Evolutionary conservation across 2,329 filamentous ascomycete species (phyloP).

Genomic region (Phaeomoniella chlamydospora): DNA sequence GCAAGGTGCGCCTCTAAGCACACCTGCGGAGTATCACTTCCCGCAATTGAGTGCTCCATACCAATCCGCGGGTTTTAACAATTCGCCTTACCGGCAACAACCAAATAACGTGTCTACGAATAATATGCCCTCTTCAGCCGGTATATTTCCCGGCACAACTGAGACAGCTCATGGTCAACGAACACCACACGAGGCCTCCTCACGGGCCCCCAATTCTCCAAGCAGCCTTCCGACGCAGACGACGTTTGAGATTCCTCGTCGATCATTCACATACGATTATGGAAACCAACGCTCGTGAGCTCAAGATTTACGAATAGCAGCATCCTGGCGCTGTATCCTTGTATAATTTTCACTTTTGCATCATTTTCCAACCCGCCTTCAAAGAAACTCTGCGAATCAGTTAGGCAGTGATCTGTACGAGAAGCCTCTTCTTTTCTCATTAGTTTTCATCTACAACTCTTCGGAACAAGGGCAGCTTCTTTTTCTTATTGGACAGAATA

Average conservation of each 20-base stretch:
- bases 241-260: not conserved
- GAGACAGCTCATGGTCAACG: not conserved
- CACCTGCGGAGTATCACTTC: constrained; percentile 1
- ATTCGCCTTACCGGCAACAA: not conserved
- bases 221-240: not conserved
- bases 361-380: too few species aligned
- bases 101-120: not conserved
- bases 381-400: too few species aligned
- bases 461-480: too few species aligned
- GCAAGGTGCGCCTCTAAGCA: constrained; percentile 1
- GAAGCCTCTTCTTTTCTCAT: too few species aligned
- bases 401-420: too few species aligned
- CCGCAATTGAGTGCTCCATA: constrained; percentile 1
- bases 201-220: not conserved
- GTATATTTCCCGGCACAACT: not conserved
- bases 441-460: too few species aligned
- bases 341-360: too few species aligned
- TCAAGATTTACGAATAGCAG: too few species aligned
- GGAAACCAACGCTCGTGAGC: not conserved
- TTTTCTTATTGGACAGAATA: too few species aligned
- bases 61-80: not conserved
- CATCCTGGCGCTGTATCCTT: too few species aligned
- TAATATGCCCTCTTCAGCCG: not conserved
- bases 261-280: not conserved
- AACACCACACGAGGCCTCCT: not conserved